These are phyloP conservation scores for Friedmanniomyces simplex DNA, from an alignment of 495 filamentous ascomycete genomes.

Conservation along the genomic window DNA sequence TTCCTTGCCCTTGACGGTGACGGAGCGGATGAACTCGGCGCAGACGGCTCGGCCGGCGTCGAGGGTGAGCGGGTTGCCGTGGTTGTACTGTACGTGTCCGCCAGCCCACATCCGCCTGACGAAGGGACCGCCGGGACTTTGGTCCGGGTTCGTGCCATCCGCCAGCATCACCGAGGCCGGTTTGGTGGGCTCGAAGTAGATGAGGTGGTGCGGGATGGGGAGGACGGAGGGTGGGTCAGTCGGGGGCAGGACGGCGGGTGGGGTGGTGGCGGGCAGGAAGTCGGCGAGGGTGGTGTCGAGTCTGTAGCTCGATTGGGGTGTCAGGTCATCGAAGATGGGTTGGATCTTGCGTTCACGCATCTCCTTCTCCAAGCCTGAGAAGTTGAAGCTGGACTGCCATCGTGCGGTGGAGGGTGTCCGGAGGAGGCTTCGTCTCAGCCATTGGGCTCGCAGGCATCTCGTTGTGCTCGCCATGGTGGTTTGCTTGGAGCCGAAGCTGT, in stretches of 20 bases:
- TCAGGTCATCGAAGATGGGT: conserved; percentile 52
- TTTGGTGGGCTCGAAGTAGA: conserved; percentile 33
- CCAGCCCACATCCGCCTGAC: conserved; percentile 38
- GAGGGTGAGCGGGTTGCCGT: conserved; percentile 27
- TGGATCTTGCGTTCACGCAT: conserved; percentile 40
- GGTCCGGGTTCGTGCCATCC: conserved; percentile 36
- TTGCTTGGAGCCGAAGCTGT: background rate
- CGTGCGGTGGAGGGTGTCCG: background rate
- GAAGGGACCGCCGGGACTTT: conserved; percentile 32
- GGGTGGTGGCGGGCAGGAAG: conserved; percentile 36
- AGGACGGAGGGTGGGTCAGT: conserved; percentile 23
- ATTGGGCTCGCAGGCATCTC: conserved; percentile 6
- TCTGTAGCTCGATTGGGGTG: conserved; percentile 53
- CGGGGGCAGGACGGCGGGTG: conserved; percentile 23
- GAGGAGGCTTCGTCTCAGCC: background rate
- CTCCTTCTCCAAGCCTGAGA: conserved; percentile 19
- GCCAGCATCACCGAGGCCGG: conserved; percentile 22
- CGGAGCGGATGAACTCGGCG: conserved; percentile 53
- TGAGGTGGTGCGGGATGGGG: conserved; percentile 30
- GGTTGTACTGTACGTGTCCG: conserved; percentile 24
- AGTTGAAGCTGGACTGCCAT: conserved; percentile 18
- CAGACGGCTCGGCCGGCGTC: conserved; percentile 47
- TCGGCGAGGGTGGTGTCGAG: conserved; percentile 52
- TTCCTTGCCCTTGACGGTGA: conserved; percentile 44
- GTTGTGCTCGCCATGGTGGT: conserved; percentile 2